Conservation (phyloP, 306 rosid species). For the Inga leiocalycina region DNA sequence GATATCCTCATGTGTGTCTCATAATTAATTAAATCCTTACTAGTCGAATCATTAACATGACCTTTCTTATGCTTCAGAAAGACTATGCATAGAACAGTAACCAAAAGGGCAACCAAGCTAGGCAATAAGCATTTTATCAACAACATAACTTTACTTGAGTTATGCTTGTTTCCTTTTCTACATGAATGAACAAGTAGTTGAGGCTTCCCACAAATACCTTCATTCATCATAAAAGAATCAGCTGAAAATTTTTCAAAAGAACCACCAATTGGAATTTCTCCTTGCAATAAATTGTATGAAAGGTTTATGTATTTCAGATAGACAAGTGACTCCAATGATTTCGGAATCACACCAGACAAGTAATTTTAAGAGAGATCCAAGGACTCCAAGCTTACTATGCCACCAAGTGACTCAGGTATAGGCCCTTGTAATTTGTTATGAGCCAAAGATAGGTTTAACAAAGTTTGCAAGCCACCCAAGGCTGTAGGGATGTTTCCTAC, state of each 20-base stretch:
- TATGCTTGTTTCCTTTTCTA: neutral
- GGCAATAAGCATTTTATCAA: neutral
- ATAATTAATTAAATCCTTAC: neutral
- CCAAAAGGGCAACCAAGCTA: neutral
- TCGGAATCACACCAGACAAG: neutral
- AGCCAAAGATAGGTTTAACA: neutral
- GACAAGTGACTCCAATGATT: neutral
- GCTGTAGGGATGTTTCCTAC: neutral
- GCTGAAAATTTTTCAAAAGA: neutral
- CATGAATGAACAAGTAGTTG: neutral
- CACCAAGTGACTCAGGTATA: neutral
- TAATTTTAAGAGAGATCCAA: neutral
- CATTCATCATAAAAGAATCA: neutral
- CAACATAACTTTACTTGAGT: neutral
- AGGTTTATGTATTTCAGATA: neutral
- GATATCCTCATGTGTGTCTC: neutral
- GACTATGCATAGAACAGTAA: neutral
- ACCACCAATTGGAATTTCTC: constrained; percentile 13
- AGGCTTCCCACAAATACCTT: neutral
- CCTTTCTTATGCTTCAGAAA: neutral
- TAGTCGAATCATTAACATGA: neutral
- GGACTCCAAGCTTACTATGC: neutral
- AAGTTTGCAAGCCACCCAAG: neutral
- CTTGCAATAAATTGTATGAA: neutral
- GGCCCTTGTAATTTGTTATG: neutral